phyloP scores from a whole-genome alignment of 2,329 filamentous ascomycete species.

The Scedosporium boydii region DNA sequence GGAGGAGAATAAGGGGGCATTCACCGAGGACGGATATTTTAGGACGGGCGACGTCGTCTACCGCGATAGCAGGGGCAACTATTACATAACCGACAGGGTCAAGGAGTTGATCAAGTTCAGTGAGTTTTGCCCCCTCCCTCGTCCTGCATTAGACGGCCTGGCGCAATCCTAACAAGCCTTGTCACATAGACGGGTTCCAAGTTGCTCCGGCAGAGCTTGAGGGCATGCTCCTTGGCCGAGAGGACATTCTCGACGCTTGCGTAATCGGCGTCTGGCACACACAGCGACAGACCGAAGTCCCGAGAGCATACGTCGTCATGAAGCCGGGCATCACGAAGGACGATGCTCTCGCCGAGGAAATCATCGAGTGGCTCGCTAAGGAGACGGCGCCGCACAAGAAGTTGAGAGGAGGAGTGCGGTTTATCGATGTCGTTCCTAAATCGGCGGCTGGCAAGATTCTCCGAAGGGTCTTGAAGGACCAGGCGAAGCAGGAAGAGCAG shows the following conservation, averaged over 20 bases:
- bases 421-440: constrained; percentile 61
- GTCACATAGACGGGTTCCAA: constrained; percentile 49
- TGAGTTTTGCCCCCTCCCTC: constrained; percentile 20
- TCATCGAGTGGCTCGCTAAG: constrained; percentile 32
- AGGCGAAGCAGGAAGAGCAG: constrained; percentile 25
- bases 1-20: constrained; percentile 58
- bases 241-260: constrained; percentile 47
- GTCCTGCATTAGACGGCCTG: neutral
- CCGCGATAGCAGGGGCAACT: constrained; percentile 66
- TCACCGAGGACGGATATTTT: constrained; percentile 75
- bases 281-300: constrained; percentile 56
- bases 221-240: constrained; percentile 31
- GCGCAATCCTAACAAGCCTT: constrained; percentile 26
- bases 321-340: constrained; percentile 24
- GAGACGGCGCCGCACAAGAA: constrained; percentile 58
- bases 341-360: constrained; percentile 23
- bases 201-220: constrained; percentile 61
- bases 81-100: constrained; percentile 82
- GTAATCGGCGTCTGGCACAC: constrained; percentile 53
- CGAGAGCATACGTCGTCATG: constrained; percentile 35
- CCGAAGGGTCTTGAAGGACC: constrained; percentile 37
- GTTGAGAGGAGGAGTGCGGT: constrained; percentile 60
- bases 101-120: constrained; percentile 55
- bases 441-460: constrained; percentile 47
- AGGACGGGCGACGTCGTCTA: constrained; percentile 83